Conservation (phyloP, 2,329 filamentous ascomycete genomes). For the Colletotrichum coccodes region DNA sequence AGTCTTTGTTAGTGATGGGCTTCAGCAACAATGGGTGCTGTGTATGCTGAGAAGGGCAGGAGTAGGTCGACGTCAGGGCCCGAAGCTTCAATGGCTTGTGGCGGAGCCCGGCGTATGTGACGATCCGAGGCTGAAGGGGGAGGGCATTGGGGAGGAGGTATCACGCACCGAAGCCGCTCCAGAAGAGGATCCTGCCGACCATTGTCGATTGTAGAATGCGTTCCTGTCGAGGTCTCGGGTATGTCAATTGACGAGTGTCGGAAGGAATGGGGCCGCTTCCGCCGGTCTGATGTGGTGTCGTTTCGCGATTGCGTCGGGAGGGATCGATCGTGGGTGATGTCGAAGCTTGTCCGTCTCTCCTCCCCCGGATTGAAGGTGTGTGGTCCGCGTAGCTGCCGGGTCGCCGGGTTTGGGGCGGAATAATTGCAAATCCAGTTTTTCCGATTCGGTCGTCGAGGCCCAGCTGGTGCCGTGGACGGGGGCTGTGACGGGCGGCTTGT, state of each 20-base stretch:
- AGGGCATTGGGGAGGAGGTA: constrained; percentile 19
- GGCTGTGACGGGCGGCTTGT: neutral
- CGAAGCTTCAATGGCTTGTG: constrained; percentile 2
- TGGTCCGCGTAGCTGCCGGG: constrained; percentile 15
- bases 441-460: constrained; percentile 17
- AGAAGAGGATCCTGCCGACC: constrained; percentile 79
- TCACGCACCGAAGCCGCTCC: constrained; percentile 88
- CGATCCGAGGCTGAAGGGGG: neutral
- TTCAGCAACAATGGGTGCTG: constrained; percentile 9
- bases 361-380: constrained; percentile 14
- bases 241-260: constrained; percentile 14
- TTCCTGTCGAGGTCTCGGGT: neutral
- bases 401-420: constrained; percentile 12
- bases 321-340: constrained; percentile 16
- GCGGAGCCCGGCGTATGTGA: neutral
- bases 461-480: neutral
- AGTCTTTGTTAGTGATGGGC: neutral
- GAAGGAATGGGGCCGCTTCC: constrained; percentile 17
- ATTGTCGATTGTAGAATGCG: constrained; percentile 50
- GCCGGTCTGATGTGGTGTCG: constrained; percentile 7
- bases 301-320: constrained; percentile 15
- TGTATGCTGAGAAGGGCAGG: constrained; percentile 14
- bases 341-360: constrained; percentile 16
- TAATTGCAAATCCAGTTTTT: constrained; percentile 33
- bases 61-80: neutral